Evolutionary conservation across 768 basidiomycete genomes (phyloP).

Genomic region (Crassisporium funariophilum): DNA sequence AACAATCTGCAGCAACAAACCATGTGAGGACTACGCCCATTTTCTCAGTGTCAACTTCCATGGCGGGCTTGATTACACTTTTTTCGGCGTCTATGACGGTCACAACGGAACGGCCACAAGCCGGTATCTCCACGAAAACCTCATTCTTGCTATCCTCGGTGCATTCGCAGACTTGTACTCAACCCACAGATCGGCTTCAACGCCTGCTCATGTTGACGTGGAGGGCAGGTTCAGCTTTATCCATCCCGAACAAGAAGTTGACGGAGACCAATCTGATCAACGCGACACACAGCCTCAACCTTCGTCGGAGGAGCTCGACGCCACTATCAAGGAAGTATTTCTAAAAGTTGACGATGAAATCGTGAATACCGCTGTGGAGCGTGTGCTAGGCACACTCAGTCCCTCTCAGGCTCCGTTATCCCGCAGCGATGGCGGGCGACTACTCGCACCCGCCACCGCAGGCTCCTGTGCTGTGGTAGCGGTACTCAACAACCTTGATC

Average conservation of each 20-base stretch:
- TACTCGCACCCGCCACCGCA: constrained; percentile 35
- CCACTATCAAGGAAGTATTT: background rate
- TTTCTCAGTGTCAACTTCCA: constrained; percentile 9
- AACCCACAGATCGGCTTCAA: constrained; percentile 10
- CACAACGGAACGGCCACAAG: constrained; percentile 37
- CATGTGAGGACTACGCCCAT: constrained; percentile 14
- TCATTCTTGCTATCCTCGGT: constrained; percentile 28
- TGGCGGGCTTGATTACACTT: constrained; percentile 23
- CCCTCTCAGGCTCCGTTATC: too few species aligned
- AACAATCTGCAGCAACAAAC: constrained; percentile 13
- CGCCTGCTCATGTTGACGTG: constrained; percentile 12
- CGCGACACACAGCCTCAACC: background rate
- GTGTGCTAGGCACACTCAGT: too few species aligned
- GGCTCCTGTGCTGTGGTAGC: constrained; percentile 49
- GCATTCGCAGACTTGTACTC: constrained; percentile 28
- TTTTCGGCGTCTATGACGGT: constrained; percentile 32
- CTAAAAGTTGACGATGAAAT: background rate
- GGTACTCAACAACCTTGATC: constrained; percentile 43
- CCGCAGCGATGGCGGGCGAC: constrained; percentile 27
- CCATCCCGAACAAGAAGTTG: constrained; percentile 1
- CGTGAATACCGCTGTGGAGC: background rate
- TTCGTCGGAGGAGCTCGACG: background rate
- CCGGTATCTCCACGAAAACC: constrained; percentile 30
- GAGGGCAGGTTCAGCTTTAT: background rate
- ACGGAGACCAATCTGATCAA: constrained; percentile 25